These are phyloP conservation scores for Ustilago nuda DNA, from an alignment of 1,284 basidiomycete genomes.

Conservation along the genomic window DNA sequence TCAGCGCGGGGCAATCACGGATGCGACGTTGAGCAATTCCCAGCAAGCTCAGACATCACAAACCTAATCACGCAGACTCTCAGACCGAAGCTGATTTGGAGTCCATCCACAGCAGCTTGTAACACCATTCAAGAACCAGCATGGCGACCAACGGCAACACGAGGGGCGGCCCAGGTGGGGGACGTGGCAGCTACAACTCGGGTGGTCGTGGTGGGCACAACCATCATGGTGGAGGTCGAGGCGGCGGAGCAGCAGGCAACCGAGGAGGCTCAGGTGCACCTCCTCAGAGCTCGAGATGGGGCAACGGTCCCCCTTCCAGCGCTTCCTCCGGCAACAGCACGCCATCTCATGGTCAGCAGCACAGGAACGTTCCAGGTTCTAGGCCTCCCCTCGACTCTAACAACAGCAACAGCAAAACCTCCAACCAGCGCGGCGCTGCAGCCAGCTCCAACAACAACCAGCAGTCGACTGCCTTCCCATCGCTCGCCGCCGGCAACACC, in stretches of 20 bases:
- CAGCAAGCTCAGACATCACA: background rate
- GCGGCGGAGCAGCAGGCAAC: slow-evolving; percentile 28
- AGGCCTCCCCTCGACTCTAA: slow-evolving; percentile 3
- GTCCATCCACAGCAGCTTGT: background rate
- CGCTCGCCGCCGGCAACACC: slow-evolving; percentile 18
- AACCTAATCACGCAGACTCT: background rate
- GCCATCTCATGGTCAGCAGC: slow-evolving; percentile 12
- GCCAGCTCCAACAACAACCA: slow-evolving; percentile 13
- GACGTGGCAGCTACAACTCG: slow-evolving; percentile 27
- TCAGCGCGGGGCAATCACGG: background rate
- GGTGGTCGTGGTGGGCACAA: slow-evolving; percentile 27
- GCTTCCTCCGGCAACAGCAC: slow-evolving; percentile 15
- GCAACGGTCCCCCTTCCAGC: slow-evolving; percentile 38
- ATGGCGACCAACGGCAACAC: slow-evolving; percentile 42
- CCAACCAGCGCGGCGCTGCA: slow-evolving; percentile 25
- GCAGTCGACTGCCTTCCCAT: slow-evolving; percentile 32
- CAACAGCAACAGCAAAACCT: slow-evolving; percentile 14
- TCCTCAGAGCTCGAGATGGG: slow-evolving; percentile 38
- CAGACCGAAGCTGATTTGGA: background rate
- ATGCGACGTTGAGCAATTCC: slow-evolving; percentile 6
- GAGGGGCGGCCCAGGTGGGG: slow-evolving; percentile 24
- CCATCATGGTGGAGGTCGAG: slow-evolving; percentile 29
- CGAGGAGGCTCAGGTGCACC: slow-evolving; percentile 28
- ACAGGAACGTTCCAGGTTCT: slow-evolving; percentile 17
- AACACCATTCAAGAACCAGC: background rate